Percentiles rank a stretch among this genome's conserved stretches.
These are phyloP conservation scores for Cryptosporidium tyzzeri DNA, from an alignment of 169 alveolate genomes.

Conservation along the genomic window DNA sequence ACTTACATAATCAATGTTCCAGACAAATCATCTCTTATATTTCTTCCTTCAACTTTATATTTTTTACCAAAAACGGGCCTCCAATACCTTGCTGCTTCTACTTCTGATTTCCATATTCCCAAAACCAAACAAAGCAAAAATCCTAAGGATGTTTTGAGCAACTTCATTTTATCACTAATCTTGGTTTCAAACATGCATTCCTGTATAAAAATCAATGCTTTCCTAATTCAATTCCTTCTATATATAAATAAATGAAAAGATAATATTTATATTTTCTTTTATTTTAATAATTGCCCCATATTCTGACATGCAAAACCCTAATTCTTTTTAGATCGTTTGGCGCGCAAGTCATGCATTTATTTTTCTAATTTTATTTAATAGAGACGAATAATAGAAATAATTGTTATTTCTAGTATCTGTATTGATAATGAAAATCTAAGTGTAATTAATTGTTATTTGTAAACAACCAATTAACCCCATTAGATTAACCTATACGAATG, in stretches of 20 bases:
- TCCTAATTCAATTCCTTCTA: neutral
- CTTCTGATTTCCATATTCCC: neutral
- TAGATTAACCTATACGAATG: neutral
- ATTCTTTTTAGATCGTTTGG: slow-evolving; percentile 69
- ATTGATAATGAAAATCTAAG: no score
- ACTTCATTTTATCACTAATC: neutral
- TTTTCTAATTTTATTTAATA: neutral
- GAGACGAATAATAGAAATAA: neutral
- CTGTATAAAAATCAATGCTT: neutral
- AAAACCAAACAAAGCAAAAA: neutral
- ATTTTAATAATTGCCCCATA: slow-evolving; percentile 2
- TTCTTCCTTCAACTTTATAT: neutral
- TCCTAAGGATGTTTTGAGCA: slow-evolving; percentile 13
- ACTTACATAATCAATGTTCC: slow-evolving; percentile 66
- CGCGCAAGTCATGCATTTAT: slow-evolving; percentile 30
- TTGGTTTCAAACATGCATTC: neutral
- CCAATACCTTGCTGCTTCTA: slow-evolving; percentile 37
- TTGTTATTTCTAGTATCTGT: neutral
- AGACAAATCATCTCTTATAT: neutral
- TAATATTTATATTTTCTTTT: neutral
- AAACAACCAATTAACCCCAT: neutral
- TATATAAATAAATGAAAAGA: no score
- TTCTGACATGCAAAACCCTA: slow-evolving; percentile 34
- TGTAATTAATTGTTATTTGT: neutral
- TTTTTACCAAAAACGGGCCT: slow-evolving; percentile 43